phyloP scores from a whole-genome alignment of 2,329 filamentous ascomycete species.

The Aspergillus flavus region DNA sequence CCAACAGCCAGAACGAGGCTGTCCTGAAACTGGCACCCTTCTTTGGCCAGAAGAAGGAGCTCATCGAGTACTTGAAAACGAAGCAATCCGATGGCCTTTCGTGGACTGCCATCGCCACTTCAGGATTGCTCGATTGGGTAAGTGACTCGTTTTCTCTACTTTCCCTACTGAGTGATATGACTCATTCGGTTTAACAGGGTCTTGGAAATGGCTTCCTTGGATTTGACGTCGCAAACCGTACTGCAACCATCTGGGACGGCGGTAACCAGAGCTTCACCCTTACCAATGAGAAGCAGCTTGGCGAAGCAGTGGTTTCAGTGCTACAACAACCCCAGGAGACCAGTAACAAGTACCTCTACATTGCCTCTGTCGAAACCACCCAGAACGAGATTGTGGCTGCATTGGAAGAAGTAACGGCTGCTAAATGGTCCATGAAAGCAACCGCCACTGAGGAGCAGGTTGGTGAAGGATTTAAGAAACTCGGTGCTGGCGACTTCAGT shows the following conservation, averaged over 20 bases:
- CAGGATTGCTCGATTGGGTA: constrained; percentile 64
- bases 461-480: constrained; percentile 20
- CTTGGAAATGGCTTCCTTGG: constrained; percentile 55
- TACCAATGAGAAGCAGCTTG: constrained; percentile 56
- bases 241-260: constrained; percentile 58
- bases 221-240: constrained; percentile 53
- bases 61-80: constrained; percentile 56
- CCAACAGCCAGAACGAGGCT: constrained; percentile 27
- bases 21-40: constrained; percentile 29
- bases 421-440: constrained; percentile 53
- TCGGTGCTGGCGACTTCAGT: constrained; percentile 25
- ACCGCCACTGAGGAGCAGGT: constrained; percentile 32
- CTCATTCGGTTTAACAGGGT: constrained; percentile 35
- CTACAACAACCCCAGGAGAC: constrained; percentile 55
- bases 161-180: background rate
- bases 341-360: constrained; percentile 60
- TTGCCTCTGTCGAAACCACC: constrained; percentile 60
- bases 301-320: constrained; percentile 54
- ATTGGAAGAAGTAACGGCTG: constrained; percentile 56
- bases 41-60: constrained; percentile 28
- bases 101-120: constrained; percentile 63
- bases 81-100: constrained; percentile 52
- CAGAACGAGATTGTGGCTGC: constrained; percentile 60
- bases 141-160: constrained; percentile 3
- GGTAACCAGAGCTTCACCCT: constrained; percentile 57